Evolutionary conservation across 2,329 filamentous ascomycete species (phyloP), one percentile per base, ranked within the genome.

Genomic region (Diplodia seriata): DNA sequence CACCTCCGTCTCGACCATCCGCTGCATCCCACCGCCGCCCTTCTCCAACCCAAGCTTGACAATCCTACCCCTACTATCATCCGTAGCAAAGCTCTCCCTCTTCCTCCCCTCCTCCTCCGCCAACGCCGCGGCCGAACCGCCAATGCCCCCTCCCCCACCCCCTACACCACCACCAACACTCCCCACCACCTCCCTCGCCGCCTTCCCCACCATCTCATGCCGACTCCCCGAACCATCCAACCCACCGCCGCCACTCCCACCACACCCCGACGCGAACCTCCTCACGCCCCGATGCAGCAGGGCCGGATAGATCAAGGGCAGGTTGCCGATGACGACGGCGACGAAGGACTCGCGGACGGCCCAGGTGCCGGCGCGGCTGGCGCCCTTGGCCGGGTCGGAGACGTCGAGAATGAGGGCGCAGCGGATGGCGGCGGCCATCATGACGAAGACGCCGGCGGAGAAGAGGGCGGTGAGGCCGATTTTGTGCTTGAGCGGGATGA

Each of bases 391-490:
- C 38, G 76, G n/a, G n/a, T n/a, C n/a, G n/a, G n/a, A n/a, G n/a
- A n/a, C n/a, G n/a, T n/a, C 81, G 23, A 85, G 62, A 59, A 86
- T 85, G 5, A 85, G 72, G 12, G 85, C 79, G 65, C 83, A 84
- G 51, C 86, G 84, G 9, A 88, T 76, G 67, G 87, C 82, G 3
- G 83, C 85, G 23, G 83, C 83, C 50, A 84, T 80, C 71, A 85
- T 86, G 57, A 87, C 83, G 71, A 88, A 87, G 14, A 84, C 72
- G 6, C 85, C 86, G 14, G 85, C 85, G 43, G 82, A 82, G 73
- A 88, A 88, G 18, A 89, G 78, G 4, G 86, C 69, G 1, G 85
- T 77, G 0, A 88, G 77, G 3, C 83, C 81, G 1, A 84, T 70
- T 72, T 89, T 89, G 71, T 84, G 85, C 5, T 77, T 74, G 23